Percentiles rank a stretch among this genome's conserved stretches.
Evolutionary conservation across 306 rosid genomes (phyloP).

Genomic region (Prunus mira): DNA sequence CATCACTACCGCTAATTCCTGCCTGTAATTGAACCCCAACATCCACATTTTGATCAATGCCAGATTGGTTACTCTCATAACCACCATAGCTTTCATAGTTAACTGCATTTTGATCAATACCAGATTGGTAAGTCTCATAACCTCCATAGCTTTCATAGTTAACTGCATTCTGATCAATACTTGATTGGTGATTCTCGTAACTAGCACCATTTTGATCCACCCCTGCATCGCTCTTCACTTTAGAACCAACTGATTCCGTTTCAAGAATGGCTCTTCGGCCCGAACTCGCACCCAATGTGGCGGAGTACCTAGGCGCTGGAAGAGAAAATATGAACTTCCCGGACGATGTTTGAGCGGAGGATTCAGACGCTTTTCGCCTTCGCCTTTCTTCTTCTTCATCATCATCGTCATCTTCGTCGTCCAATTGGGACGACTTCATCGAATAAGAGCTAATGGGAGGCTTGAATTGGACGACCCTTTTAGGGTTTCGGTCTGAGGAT

Average conservation of each 20-base stretch:
- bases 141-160: slow-evolving; percentile 21
- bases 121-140: slow-evolving; percentile 38
- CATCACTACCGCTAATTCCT: slow-evolving; percentile 27
- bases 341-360: slow-evolving; percentile 40
- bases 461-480: slow-evolving; percentile 65
- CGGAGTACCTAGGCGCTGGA: slow-evolving; percentile 76
- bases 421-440: slow-evolving; percentile 28
- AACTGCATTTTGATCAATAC: slow-evolving; percentile 39
- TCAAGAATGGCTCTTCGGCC: slow-evolving; percentile 69
- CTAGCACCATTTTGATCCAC: slow-evolving; percentile 31
- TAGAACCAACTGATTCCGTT: slow-evolving; percentile 27
- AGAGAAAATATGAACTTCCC: slow-evolving; percentile 62
- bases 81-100: slow-evolving; percentile 24
- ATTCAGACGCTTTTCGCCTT: slow-evolving; percentile 30
- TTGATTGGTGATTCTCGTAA: slow-evolving; percentile 27
- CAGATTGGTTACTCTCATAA: slow-evolving; percentile 40
- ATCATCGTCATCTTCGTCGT: slow-evolving; percentile 45
- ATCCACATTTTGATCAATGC: slow-evolving; percentile 32
- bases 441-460: slow-evolving; percentile 54
- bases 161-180: slow-evolving; percentile 38
- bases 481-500: slow-evolving; percentile 33
- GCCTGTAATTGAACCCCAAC: slow-evolving; percentile 33
- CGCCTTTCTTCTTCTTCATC: slow-evolving; percentile 38
- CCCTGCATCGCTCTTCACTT: slow-evolving; percentile 8
- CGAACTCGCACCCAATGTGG: slow-evolving; percentile 63